Evolutionary conservation across 2,329 filamentous ascomycete genomes (phyloP), one percentile per base, ranked within the genome.

Genomic region (Plectosphaerella sp.): DNA sequence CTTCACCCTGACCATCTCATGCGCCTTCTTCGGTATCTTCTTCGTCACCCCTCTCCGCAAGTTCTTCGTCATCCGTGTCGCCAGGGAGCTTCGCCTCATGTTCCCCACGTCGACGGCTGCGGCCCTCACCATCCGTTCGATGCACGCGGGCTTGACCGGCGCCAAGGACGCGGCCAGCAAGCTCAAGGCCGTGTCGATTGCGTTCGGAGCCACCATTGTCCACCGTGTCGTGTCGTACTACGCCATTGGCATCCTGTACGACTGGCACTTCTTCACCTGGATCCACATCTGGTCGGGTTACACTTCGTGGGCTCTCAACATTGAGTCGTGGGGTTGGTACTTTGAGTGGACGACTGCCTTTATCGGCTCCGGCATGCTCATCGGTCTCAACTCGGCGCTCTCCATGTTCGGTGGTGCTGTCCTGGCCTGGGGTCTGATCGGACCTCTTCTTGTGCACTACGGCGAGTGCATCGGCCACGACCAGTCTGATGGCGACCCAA

Each of bases 31-130:
- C 63, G 84, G 84, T 4, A 75, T 86, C 54, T 83, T 83, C 64
- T 83, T 84, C 57, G 78, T 79, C 47, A 83, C 81, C 0, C 82
- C 82, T 8, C 73, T 85, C 18, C 80, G 84, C 53, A 85, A 84
- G 62, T 87, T 87, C 71, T 87, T 86, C 71, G 79, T 87, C 64
- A 79, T 87, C 64, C 81, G 84, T 53, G 80, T 86, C 12, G 80
- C 80, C 3, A 73, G 81, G 10, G 80, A 85, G 65, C 67, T 84
- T 33, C 76, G 75, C 52, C 72, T 85, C 45, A 73, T 84, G 52
- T 85, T 84, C 66, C 82, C 82, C 2, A 78, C 80, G 0, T 65
- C 80, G 0, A 81, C 80, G 24, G 82, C 82, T 2, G 83, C 81
- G 1, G 82, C 80, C 24, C 74, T 84, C 67, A 81, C 80, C 2